Evolutionary conservation across 805 yeast species (phyloP).

Genomic region (Saturnispora halmiae): DNA sequence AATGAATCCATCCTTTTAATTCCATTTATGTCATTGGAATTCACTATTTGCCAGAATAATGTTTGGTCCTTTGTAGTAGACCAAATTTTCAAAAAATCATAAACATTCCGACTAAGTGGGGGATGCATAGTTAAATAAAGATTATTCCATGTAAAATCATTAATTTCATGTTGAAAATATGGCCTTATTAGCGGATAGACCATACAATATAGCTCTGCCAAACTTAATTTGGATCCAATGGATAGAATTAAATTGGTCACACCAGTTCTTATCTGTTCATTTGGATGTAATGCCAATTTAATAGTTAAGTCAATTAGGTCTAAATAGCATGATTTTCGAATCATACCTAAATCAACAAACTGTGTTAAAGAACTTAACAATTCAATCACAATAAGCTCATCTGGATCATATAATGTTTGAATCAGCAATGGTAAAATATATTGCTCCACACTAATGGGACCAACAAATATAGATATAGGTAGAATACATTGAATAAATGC

Average conservation of each 20-base stretch:
- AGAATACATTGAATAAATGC: conserved; percentile 66
- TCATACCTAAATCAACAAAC: conserved; percentile 46
- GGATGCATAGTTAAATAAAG: conserved; percentile 58
- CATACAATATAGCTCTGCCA: conserved; percentile 78
- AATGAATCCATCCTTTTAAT: conserved; percentile 33
- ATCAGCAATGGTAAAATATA: conserved; percentile 77
- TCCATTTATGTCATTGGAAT: neutral
- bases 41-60: conserved; percentile 65
- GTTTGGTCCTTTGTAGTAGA: conserved; percentile 55
- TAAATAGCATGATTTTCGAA: conserved; percentile 43
- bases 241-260: conserved; percentile 53
- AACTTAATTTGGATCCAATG: conserved; percentile 50
- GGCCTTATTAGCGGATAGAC: conserved; percentile 73
- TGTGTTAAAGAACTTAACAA: conserved; percentile 55
- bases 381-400: conserved; percentile 67
- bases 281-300: conserved; percentile 72
- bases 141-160: conserved; percentile 55
- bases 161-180: conserved; percentile 67
- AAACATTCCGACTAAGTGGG: conserved; percentile 60
- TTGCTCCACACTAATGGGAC: conserved; percentile 74
- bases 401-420: conserved; percentile 77
- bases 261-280: conserved; percentile 72
- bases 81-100: conserved; percentile 62
- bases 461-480: conserved; percentile 70
- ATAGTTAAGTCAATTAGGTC: conserved; percentile 44